Percentiles rank a stretch among this genome's conserved stretches.
These are phyloP conservation scores for Cruciata laevipes DNA, from an alignment of 257 asterid species.

Conservation along the genomic window DNA sequence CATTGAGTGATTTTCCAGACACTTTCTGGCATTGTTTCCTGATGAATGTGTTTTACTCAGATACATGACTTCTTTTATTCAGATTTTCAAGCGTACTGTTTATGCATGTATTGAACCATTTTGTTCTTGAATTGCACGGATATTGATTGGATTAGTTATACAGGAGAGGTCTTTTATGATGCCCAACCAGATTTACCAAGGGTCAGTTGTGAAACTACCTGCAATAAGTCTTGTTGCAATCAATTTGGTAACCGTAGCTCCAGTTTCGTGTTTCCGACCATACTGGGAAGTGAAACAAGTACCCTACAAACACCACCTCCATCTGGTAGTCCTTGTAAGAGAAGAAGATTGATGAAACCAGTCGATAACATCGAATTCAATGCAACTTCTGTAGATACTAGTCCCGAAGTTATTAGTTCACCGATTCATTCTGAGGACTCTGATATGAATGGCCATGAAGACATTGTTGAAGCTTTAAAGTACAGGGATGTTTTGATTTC, in stretches of 20 bases:
- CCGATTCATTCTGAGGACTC: slow-evolving; percentile 33
- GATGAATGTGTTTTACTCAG: neutral
- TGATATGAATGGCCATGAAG: slow-evolving; percentile 38
- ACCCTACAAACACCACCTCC: slow-evolving; percentile 58
- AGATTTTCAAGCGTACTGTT: neutral
- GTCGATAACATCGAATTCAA: slow-evolving; percentile 28
- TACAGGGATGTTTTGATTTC: slow-evolving; percentile 71
- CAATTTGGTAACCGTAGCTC: slow-evolving; percentile 43
- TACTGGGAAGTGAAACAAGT: slow-evolving; percentile 20
- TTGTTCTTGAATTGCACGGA: neutral
- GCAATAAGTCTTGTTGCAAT: slow-evolving; percentile 24
- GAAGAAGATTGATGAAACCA: slow-evolving; percentile 59
- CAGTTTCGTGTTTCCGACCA: slow-evolving; percentile 44
- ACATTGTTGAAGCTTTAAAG: slow-evolving; percentile 43
- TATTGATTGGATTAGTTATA: slow-evolving; percentile 18
- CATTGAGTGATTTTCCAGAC: neutral
- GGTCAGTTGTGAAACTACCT: slow-evolving; percentile 17
- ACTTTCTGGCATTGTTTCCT: neutral
- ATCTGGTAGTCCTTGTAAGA: slow-evolving; percentile 49
- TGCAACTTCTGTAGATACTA: slow-evolving; percentile 32
- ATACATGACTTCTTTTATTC: neutral
- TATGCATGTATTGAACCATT: neutral
- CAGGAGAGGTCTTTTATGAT: slow-evolving; percentile 78
- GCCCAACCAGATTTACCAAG: slow-evolving; percentile 49
- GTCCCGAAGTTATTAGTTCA: slow-evolving; percentile 29